Conservation (phyloP, 306 rosid genomes). For the Pachyrhizus erosus region DNA sequence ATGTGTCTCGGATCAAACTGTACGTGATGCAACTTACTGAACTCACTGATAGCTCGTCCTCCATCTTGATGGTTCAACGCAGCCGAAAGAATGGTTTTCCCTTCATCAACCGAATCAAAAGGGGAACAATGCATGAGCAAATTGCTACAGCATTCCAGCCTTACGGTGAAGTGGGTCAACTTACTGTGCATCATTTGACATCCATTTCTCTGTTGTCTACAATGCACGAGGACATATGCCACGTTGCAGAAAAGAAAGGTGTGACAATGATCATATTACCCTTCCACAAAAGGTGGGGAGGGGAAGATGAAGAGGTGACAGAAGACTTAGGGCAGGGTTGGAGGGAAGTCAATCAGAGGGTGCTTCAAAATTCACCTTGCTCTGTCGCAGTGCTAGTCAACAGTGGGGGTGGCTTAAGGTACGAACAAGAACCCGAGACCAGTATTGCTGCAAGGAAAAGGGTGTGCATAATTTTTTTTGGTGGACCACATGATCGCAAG, state of each 20-base stretch:
- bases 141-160: slow-evolving; percentile 46
- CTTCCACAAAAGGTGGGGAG: slow-evolving; percentile 46
- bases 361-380: slow-evolving; percentile 46
- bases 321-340: slow-evolving; percentile 40
- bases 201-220: slow-evolving; percentile 44
- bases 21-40: slow-evolving; percentile 52
- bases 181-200: slow-evolving; percentile 39
- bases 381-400: slow-evolving; percentile 46
- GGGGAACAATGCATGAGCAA: slow-evolving; percentile 36
- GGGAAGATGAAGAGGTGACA: slow-evolving; percentile 22
- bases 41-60: slow-evolving; percentile 53
- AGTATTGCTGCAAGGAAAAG: not conserved
- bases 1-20: slow-evolving; percentile 39
- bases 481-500: slow-evolving; percentile 54
- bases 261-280: slow-evolving; percentile 49
- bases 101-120: slow-evolving; percentile 31
- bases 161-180: slow-evolving; percentile 32
- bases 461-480: slow-evolving; percentile 48
- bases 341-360: slow-evolving; percentile 57
- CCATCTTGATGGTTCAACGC: slow-evolving; percentile 56
- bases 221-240: slow-evolving; percentile 57
- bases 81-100: slow-evolving; percentile 50
- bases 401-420: slow-evolving; percentile 10
- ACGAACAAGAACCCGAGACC: not conserved
- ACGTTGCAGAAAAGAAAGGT: slow-evolving; percentile 46